Base-by-base conservation (phyloP, 139 green algal species). In the Mychonastes homosphaera region DNA sequence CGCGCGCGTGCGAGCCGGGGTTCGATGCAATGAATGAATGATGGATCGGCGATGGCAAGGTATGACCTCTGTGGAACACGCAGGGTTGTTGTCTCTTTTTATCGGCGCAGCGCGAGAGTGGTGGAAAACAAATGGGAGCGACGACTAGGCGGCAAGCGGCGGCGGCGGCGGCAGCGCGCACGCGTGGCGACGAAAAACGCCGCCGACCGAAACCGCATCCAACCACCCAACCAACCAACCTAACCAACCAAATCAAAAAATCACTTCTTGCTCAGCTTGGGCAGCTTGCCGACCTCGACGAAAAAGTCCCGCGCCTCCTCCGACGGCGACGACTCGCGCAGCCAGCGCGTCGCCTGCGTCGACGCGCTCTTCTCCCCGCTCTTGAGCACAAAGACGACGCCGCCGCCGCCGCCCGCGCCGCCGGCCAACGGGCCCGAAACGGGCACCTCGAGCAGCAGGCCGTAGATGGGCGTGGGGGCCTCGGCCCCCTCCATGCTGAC, bases 321-420 rank as follows among this genome's bases (percentile, higher is more conserved):
- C 13, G 13, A 24, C 9, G 7, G 9, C 24, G 10, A 33, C 46
- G 46, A 12, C 34, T 57, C 58, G 28, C 61, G 60, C 27, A 67
- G 61, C 61, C 61, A 67, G 33, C 53, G 53, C 4, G 61, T 67
- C 39, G 44, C 55, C 28, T 67, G 60, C 2, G 36, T 52, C n/a
- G 21, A 35, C 28, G 49, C 60, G 10, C 48, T 60, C 60, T 59
- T 67, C n/a, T n/a, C n/a, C 7, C 41, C 41, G 41, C 7, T 6
- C 7, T n/a, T 8, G 28, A 67, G 61, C 39, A 67, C 61, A 35
- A 67, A 67, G 28, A 67, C 61, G 21, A 67, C 8, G 16, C 61
- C 61, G n/a, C 61, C 51, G 50, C 61, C 40, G 10, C 32, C 51
- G 21, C 60, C 40, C 16, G 50, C 40, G 2, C 61, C 61, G 46